Base-by-base conservation (phyloP, 768 basidiomycete genomes). In the Boletus bicolor region DNA sequence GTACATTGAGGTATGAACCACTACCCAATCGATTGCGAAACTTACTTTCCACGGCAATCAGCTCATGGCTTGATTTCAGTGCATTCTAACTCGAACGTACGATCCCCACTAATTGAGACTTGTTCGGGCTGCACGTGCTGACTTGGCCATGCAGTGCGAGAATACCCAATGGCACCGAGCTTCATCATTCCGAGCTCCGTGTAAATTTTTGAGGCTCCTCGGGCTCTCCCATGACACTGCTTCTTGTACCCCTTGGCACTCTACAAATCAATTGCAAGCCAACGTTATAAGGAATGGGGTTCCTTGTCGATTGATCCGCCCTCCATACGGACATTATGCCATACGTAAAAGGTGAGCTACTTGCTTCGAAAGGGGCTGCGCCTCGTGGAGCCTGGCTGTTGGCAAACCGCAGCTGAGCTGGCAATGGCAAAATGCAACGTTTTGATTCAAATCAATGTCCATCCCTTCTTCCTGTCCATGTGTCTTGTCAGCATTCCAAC, bases 341-440 rank as follows among this genome's bases (percentile, higher is more conserved):
- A 51, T 36, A 61, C 41, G 49, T 54, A 55, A 54, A n/a, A n/a
- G 4, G 43, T 5, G 50, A 21, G 56, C 24, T n/a, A 0, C 15
- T 17, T 41, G 21, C 17, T 0, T 45, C 17, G 21, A 44, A 35
- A 14, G 32, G 21, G 36, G 19, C 36, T 1, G 39, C 45, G 57
- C 63, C 63, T 65, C 63, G 54, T 65, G 63, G 44, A 43, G 0
- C 19, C 44, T 58, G 56, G 55, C 49, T n/a, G 45, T 64, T 64
- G 63, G 62, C 53, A 63, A n/a, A 12, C 36, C 45, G 42, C 53
- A 53, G 57, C 46, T 12, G 37, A 35, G 32, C 19, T 41, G 37
- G 28, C 32, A 14, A 28, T 24, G 39, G 44, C 42, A 15, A 45
- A 49, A 30, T 28, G 12, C 57, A 59, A 55, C 57, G 62, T 60